Percentiles rank a stretch among this genome's conserved stretches.
phyloP scores from a whole-genome alignment of 2,329 filamentous ascomycete genomes.

The Pseudogymnoascus sp. region DNA sequence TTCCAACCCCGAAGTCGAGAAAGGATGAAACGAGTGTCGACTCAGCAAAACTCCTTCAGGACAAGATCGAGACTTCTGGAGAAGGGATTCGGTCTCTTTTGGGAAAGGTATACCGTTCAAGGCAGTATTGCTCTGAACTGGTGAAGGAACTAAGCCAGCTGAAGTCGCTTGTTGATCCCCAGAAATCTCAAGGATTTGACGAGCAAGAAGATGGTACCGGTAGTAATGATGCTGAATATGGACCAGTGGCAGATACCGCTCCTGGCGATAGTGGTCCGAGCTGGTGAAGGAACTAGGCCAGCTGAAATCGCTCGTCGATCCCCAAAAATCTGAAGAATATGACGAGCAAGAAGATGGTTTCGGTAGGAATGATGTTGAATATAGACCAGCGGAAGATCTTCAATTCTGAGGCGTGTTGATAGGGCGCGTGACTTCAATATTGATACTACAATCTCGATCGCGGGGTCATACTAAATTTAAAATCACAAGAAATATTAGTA shows the following conservation, averaged over 20 bases:
- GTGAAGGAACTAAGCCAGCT: constrained; percentile 20
- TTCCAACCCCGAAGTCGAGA: background rate
- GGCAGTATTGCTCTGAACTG: constrained; percentile 21
- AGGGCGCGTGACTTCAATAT: background rate
- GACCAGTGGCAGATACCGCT: background rate
- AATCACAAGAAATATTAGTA: constrained; percentile 25
- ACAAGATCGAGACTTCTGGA: constrained; percentile 18
- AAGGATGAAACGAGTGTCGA: constrained; percentile 15
- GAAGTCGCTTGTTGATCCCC: constrained; percentile 20
- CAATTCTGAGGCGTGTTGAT: background rate
- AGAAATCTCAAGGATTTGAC: background rate
- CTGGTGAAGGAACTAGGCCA: constrained; percentile 21
- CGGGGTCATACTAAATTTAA: background rate
- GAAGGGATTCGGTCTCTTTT: constrained; percentile 20
- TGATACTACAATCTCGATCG: background rate
- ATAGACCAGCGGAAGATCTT: background rate
- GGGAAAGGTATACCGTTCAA: constrained; percentile 13
- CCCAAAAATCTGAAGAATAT: constrained; percentile 3
- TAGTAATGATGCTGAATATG: background rate
- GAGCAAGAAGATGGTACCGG: background rate
- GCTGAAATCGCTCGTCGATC: constrained; percentile 21
- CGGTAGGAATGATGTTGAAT: background rate
- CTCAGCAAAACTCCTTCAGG: constrained; percentile 17
- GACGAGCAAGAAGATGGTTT: background rate
- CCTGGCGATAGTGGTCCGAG: constrained; percentile 20